phyloP scores from a whole-genome alignment of 768 basidiomycete genomes.

The Termitomyces bulborhizus region DNA sequence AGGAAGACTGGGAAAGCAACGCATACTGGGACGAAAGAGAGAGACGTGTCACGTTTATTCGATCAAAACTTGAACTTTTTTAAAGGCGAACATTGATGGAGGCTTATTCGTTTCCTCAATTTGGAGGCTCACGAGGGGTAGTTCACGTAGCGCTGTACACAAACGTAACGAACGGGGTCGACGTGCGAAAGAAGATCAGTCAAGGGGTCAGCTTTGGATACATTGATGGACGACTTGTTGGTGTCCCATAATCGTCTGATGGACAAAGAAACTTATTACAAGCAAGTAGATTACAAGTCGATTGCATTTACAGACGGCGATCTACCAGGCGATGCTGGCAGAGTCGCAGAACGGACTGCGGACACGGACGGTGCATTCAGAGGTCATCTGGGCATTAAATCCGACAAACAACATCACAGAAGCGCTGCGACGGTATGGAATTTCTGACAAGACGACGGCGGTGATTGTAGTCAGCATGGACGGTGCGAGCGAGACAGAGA shows the following conservation, averaged over 20 bases:
- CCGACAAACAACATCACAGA: constrained; percentile 92
- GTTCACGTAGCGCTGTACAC: constrained; percentile 65
- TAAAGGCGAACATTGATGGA: constrained; percentile 36
- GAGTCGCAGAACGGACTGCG: constrained; percentile 51
- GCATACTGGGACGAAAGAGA: constrained; percentile 1
- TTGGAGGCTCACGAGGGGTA: constrained; percentile 27
- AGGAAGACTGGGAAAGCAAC: constrained; percentile 5
- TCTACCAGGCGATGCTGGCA: constrained; percentile 76
- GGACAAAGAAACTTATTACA: not conserved
- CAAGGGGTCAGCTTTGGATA: constrained; percentile 85
- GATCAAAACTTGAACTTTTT: not conserved
- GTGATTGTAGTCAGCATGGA: constrained; percentile 69
- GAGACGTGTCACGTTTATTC: too few species aligned
- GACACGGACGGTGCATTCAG: constrained; percentile 87
- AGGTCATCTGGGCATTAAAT: constrained; percentile 82
- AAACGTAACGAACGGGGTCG: constrained; percentile 55
- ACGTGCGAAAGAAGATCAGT: constrained; percentile 62
- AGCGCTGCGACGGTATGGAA: constrained; percentile 78
- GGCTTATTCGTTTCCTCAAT: constrained; percentile 48
- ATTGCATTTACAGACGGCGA: constrained; percentile 77
- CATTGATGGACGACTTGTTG: constrained; percentile 77
- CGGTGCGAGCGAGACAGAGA: constrained; percentile 37
- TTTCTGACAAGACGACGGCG: constrained; percentile 57
- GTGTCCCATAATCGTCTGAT: constrained; percentile 26
- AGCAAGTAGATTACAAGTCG: constrained; percentile 67